Conservation (phyloP, 208 protist genomes). For the Balamuthia mandrillaris region DNA sequence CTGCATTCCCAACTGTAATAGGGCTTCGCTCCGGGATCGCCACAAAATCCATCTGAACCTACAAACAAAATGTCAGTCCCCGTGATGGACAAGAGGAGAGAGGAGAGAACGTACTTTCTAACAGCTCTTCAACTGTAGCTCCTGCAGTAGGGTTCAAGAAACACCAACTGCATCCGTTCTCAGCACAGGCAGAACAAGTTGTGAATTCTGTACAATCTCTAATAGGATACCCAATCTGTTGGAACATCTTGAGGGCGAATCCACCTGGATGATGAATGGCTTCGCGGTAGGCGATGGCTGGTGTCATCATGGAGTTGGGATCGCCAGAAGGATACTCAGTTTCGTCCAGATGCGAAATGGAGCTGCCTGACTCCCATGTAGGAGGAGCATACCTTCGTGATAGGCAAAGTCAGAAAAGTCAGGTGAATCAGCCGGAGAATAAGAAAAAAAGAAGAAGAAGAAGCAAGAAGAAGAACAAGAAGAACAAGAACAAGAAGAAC, state of each 20-base stretch:
- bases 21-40: not conserved
- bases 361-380: not conserved
- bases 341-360: slow-evolving; percentile 34
- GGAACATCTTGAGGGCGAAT: slow-evolving; percentile 1
- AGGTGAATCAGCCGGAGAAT: too few species aligned
- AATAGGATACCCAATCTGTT: slow-evolving; percentile 10
- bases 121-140: not conserved
- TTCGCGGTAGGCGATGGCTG: not conserved
- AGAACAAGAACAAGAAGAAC: too few species aligned
- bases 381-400: not conserved
- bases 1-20: slow-evolving; percentile 5
- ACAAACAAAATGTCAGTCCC: too few species aligned
- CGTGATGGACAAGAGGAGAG: too few species aligned
- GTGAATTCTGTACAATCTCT: slow-evolving; percentile 13
- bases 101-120: not conserved
- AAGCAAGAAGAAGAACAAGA: not conserved
- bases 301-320: slow-evolving; percentile 6
- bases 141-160: too few species aligned
- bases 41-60: slow-evolving; percentile 14
- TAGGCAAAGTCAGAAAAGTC: too few species aligned
- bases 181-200: not conserved
- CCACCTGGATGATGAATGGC: slow-evolving; percentile 17
- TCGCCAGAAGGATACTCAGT: not conserved
- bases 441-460: not conserved
- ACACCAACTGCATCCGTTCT: slow-evolving; percentile 18